phyloP scores from a whole-genome alignment of 768 basidiomycete genomes.

The Lentinula guzmanii region DNA sequence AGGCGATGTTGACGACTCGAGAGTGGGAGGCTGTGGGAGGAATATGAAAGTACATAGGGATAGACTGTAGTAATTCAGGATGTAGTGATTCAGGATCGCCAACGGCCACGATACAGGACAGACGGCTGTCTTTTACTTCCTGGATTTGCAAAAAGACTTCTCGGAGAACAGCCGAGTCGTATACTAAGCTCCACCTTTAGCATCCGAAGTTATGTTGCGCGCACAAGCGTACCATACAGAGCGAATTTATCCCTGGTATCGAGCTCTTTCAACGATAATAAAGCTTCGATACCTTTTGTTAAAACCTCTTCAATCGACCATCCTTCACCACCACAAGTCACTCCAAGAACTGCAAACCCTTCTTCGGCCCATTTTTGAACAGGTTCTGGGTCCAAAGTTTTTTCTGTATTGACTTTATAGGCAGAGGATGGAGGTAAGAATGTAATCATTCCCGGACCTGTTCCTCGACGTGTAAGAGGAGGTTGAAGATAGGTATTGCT shows the following conservation, averaged over 20 bases:
- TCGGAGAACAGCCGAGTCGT: slow-evolving; percentile 24
- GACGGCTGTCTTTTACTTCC: slow-evolving; percentile 18
- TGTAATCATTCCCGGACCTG: slow-evolving; percentile 40
- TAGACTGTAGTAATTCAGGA: slow-evolving; percentile 12
- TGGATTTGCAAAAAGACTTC: slow-evolving; percentile 21
- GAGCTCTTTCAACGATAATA: slow-evolving; percentile 29
- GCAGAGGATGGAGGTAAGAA: slow-evolving; percentile 30
- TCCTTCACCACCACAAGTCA: slow-evolving; percentile 18
- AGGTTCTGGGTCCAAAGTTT: slow-evolving; percentile 42
- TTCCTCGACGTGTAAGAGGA: slow-evolving; percentile 41
- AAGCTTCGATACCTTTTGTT: slow-evolving; percentile 24
- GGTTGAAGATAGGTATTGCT: slow-evolving; percentile 34
- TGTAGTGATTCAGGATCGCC: slow-evolving; percentile 19
- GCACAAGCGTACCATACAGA: slow-evolving; percentile 30
- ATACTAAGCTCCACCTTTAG: slow-evolving; percentile 17
- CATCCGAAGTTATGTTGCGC: not conserved
- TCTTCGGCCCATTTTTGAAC: slow-evolving; percentile 50
- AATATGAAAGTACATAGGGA: slow-evolving; percentile 34
- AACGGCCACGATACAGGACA: slow-evolving; percentile 33
- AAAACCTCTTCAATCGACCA: slow-evolving; percentile 22
- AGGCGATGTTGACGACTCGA: slow-evolving; percentile 17
- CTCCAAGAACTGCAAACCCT: slow-evolving; percentile 40
- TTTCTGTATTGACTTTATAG: slow-evolving; percentile 17
- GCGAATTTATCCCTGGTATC: slow-evolving; percentile 39
- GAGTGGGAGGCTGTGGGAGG: slow-evolving; percentile 7